These are phyloP conservation scores for Penicillium sp. DNA, from an alignment of 2,329 filamentous ascomycete species.

Conservation along the genomic window DNA sequence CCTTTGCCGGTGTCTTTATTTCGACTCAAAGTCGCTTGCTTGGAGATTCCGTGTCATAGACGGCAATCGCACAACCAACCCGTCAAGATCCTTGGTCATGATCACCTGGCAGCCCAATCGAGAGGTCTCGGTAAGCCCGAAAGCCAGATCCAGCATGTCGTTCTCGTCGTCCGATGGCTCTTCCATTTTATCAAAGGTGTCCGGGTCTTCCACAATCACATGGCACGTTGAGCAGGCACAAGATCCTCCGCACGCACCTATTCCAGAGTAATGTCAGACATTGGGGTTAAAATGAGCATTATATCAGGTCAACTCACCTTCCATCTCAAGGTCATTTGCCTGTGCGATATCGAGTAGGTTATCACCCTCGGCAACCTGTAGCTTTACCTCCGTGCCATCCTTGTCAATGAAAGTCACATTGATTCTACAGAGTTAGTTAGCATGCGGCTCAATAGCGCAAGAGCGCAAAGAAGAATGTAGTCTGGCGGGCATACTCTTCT, in stretches of 20 bases:
- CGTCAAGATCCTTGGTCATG: constrained; percentile 89
- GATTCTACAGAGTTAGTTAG: constrained; percentile 54
- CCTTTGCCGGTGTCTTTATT: constrained; percentile 32
- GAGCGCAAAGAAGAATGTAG: background rate
- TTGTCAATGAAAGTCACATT: constrained; percentile 94
- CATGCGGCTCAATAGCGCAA: background rate
- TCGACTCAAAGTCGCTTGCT: constrained; percentile 76
- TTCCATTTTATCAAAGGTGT: constrained; percentile 73
- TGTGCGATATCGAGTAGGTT: constrained; percentile 95
- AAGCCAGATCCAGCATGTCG: constrained; percentile 87
- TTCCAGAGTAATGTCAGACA: constrained; percentile 1
- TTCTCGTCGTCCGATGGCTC: constrained; percentile 79
- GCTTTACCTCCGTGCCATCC: constrained; percentile 70
- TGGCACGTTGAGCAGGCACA: constrained; percentile 94
- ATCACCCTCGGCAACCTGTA: constrained; percentile 80
- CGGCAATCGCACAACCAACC: constrained; percentile 78
- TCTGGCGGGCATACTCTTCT: constrained; percentile 68
- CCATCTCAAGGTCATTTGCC: constrained; percentile 94
- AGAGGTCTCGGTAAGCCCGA: constrained; percentile 82
- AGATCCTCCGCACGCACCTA: constrained; percentile 85
- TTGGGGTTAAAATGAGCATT: background rate
- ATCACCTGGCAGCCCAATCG: constrained; percentile 84
- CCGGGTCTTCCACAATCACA: constrained; percentile 74
- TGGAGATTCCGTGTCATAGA: constrained; percentile 95
- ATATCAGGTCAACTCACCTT: constrained; percentile 55